A percentile compares a stretch with the other conserved stretches of the same genome.
phyloP scores from a whole-genome alignment of 306 rosid species.

The Clitoria ternatea region DNA sequence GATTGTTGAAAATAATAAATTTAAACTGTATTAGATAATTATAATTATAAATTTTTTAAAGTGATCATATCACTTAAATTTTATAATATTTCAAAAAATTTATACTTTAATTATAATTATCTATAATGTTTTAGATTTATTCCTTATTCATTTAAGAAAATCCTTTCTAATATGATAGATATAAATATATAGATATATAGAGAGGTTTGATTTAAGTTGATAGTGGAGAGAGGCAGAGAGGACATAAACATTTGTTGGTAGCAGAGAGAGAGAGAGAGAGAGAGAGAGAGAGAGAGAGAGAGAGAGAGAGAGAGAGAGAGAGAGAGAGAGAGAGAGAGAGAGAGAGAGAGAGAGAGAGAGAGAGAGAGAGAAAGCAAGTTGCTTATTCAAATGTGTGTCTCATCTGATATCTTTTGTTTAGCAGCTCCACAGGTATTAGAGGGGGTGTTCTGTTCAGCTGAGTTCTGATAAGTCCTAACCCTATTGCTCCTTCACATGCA shows the following conservation, averaged over 20 bases:
- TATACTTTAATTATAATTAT: too few relatives aligned
- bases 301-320: slow-evolving; percentile 28
- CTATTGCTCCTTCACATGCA: slow-evolving; percentile 45
- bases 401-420: slow-evolving; percentile 1
- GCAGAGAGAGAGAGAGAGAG: slow-evolving; percentile 31
- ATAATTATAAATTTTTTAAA: too few relatives aligned
- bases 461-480: slow-evolving; percentile 25
- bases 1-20: too few relatives aligned
- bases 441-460: too few relatives aligned
- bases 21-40: too few relatives aligned
- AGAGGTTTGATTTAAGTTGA: slow-evolving; percentile 12
- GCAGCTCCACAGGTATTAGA: neutral
- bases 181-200: too few relatives aligned
- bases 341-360: slow-evolving; percentile 25
- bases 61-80: too few relatives aligned
- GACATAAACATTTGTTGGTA: slow-evolving; percentile 45
- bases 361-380: slow-evolving; percentile 31
- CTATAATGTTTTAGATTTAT: too few relatives aligned
- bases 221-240: slow-evolving; percentile 23
- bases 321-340: slow-evolving; percentile 27
- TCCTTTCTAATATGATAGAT: too few relatives aligned
- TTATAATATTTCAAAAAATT: too few relatives aligned
- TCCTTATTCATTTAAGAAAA: too few relatives aligned
- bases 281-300: slow-evolving; percentile 31
- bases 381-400: slow-evolving; percentile 24